Conservation (phyloP, 345 rosid genomes). For the Citrus cavaleriei region DNA sequence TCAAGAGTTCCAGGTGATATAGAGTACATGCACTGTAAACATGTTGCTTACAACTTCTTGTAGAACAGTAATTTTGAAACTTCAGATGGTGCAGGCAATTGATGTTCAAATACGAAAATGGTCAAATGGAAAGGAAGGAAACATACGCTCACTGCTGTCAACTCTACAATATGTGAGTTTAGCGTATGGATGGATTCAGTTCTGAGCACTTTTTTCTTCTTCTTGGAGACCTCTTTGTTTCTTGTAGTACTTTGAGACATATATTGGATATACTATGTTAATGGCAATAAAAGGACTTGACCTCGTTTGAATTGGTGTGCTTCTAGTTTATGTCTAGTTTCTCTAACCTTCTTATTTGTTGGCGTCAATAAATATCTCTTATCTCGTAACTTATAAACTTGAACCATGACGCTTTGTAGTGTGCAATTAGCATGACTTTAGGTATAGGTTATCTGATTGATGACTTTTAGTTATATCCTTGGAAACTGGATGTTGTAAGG, state of each 20-base stretch:
- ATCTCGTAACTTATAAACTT: not conserved
- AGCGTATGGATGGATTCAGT: not conserved
- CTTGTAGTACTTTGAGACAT: not conserved
- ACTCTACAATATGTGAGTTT: slow-evolving; percentile 83
- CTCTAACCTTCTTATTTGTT: not conserved
- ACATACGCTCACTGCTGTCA: slow-evolving; percentile 88
- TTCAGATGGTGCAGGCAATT: slow-evolving; percentile 42
- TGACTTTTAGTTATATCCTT: not conserved
- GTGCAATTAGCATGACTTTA: not conserved
- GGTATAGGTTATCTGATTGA: not conserved
- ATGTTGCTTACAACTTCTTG: not conserved
- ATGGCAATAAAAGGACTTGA: not conserved
- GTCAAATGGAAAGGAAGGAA: slow-evolving; percentile 81
- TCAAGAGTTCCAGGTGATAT: slow-evolving; percentile 49
- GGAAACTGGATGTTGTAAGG: not conserved
- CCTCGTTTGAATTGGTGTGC: not conserved
- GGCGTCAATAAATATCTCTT: not conserved
- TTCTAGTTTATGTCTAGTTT: no score
- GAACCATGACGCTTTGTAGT: not conserved
- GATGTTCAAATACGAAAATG: slow-evolving; percentile 66
- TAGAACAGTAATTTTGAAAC: slow-evolving; percentile 7
- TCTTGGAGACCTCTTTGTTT: not conserved
- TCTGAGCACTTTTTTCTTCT: not conserved
- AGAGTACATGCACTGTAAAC: not conserved
- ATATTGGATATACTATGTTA: not conserved